Evolutionary conservation across 1,284 basidiomycete species (phyloP).

Genomic region (Ceratobasidium sp.): DNA sequence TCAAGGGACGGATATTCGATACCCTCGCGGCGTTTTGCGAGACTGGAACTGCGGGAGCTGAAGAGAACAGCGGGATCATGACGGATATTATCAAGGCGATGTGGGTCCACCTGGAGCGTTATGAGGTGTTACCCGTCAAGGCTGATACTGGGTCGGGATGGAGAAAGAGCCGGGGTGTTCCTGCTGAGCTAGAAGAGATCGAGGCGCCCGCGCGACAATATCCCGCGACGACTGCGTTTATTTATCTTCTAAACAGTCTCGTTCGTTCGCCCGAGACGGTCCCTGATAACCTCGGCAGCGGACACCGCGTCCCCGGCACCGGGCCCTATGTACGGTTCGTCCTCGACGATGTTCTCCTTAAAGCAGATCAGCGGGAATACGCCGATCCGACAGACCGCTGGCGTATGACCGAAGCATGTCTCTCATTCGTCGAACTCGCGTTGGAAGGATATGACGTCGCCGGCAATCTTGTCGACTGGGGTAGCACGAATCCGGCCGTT

Average conservation of each 20-base stretch:
- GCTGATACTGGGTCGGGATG: constrained; percentile 26
- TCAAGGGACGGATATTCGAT: constrained; percentile 90
- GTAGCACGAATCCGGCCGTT: constrained; percentile 29
- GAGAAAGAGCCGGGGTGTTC: constrained; percentile 53
- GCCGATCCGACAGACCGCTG: constrained; percentile 82
- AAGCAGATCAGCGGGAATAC: constrained; percentile 74
- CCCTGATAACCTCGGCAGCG: constrained; percentile 80
- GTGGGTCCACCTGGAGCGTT: constrained; percentile 86
- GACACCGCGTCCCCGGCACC: constrained; percentile 82
- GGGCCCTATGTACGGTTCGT: constrained; percentile 87
- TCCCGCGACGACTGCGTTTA: constrained; percentile 89
- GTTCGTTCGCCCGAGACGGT: constrained; percentile 84
- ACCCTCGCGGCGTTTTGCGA: constrained; percentile 88
- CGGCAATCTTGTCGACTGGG: constrained; percentile 53
- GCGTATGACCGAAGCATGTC: constrained; percentile 86
- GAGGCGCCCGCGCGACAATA: constrained; percentile 85
- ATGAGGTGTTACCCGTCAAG: constrained; percentile 74
- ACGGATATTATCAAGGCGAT: constrained; percentile 82
- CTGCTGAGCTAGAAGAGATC: constrained; percentile 82
- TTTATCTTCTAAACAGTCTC: constrained; percentile 85
- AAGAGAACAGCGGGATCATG: constrained; percentile 64
- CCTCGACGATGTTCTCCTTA: constrained; percentile 86
- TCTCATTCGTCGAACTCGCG: constrained; percentile 88
- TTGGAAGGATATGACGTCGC: constrained; percentile 85
- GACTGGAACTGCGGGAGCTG: constrained; percentile 69